Base-by-base conservation (phyloP, 1,284 basidiomycete genomes). In the Ganoderma leucocontextum region DNA sequence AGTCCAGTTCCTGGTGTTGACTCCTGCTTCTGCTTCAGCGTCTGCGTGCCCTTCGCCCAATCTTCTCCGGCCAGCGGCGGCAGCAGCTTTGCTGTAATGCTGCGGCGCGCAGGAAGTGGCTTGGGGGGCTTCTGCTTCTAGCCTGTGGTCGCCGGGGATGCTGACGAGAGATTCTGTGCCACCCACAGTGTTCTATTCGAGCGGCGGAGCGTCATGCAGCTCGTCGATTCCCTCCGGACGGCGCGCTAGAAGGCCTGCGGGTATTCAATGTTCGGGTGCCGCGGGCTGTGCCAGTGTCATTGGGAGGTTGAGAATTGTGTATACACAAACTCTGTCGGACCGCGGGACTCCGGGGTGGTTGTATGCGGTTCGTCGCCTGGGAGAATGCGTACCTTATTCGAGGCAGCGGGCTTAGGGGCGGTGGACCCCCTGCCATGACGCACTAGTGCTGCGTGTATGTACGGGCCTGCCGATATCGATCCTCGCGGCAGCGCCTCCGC, bases 191-290 rank as follows among this genome's bases (percentile, higher is more conserved):
- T 69, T 9, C 13, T 67, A 2, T 68, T 63, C 41, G 71, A 72
- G 55, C 62, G 69, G 67, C 62, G 64, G 33, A 65, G 61, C 25
- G 71, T 72, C n/a, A 60, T 64, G 49, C 65, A 60, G 35, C 61
- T 72, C n/a, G 49, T 70, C 33, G 47, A 55, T 22, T 67, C 71
- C 1, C 52, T 72, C n/a, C 64, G 68, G 12, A 66, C 35, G 15
- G 60, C 68, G 19, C 66, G 68, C 38, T 72, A 62, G 62, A 49
- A 52, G 25, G n/a, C 60, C 2, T 39, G n/a, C 13, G 5, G 3
- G 1, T 15, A 60, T 41, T 41, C 58, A 38, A 39, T 22, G 38
- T 8, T 33, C 52, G 52, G 52, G 52, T 53, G 25, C 29, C 25
- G 52, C 52, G 29, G 52, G 52, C 52, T 53, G 52, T 53, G 52